A percentile compares a stretch with the other conserved stretches of the same genome.
phyloP scores from a whole-genome alignment of 2,329 filamentous ascomycete species.

The Alternaria triticimaculans region DNA sequence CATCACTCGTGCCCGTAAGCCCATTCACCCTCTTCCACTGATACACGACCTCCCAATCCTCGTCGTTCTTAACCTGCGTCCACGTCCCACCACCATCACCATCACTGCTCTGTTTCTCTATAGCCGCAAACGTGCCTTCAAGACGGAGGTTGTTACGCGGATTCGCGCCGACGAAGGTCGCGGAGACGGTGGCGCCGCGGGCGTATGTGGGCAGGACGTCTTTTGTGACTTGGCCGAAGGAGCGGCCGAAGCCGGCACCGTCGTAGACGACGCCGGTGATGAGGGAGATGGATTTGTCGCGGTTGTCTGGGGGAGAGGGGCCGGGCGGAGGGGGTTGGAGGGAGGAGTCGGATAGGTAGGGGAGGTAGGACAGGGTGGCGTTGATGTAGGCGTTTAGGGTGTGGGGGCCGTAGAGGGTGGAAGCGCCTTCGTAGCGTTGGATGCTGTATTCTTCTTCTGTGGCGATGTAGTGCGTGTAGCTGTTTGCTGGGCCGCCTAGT shows the following conservation, averaged over 20 bases:
- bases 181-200: conserved; percentile 67
- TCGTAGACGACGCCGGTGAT: conserved; percentile 82
- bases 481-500: conserved; percentile 87
- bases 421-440: conserved; percentile 94
- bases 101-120: conserved; percentile 67
- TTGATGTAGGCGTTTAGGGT: conserved; percentile 89
- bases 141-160: conserved; percentile 85
- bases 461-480: conserved; percentile 82
- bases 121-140: conserved; percentile 76
- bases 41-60: conserved; percentile 84
- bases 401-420: conserved; percentile 83
- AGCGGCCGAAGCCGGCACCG: conserved; percentile 66
- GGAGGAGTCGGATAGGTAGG: conserved; percentile 62
- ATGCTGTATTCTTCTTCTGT: conserved; percentile 82
- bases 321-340: conserved; percentile 55
- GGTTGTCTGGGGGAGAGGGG: conserved; percentile 77
- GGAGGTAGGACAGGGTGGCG: conserved; percentile 75
- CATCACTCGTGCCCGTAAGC: conserved; percentile 77
- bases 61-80: conserved; percentile 72
- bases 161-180: conserved; percentile 83
- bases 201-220: conserved; percentile 63
- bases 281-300: conserved; percentile 76
- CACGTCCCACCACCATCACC: conserved; percentile 58
- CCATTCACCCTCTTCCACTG: conserved; percentile 77
- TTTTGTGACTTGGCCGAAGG: conserved; percentile 71